Base-by-base conservation (phyloP, 139 green algal species). In the Pleodorina starrii region DNA sequence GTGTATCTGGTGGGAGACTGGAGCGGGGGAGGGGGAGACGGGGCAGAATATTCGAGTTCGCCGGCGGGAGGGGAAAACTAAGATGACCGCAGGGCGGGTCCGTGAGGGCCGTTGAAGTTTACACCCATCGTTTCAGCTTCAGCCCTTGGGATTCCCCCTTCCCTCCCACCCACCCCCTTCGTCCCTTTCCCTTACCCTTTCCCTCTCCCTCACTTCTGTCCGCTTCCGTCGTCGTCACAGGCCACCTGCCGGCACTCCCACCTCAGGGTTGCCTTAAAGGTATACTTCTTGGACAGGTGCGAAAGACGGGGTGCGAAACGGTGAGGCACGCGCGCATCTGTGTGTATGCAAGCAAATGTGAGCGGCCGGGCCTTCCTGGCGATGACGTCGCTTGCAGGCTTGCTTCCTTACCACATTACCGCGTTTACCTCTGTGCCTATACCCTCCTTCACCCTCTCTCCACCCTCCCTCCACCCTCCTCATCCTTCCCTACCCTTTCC, bases 251-350 rank as follows among this genome's bases (percentile, higher is more conserved):
- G 36, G 27, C 29, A 35, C 72, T 90, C 85, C 0, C 54, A 57
- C 25, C 7, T 51, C 12, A 16, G 42, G 5, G 57, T 90, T 17
- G 85, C 73, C 38, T 42, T 90, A 7, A 90, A 90, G 72, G 50
- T 90, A 16, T 90, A 90, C 73, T 73, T 78, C 40, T 27, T 89
- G 54, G 3, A 21, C 54, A 66, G 54, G 54, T 66, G 5, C 54
- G 54, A 32, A 66, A 5, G 54, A 17, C 14, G 14, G 50, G 50
- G 14, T 25, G 50, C 50, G 14, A 14, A 25, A 14, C 50, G 14
- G 17, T 60, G n/a, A n/a, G n/a, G n/a, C n/a, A 60, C 17, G 17
- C 17, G 17, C 50, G 17, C 17, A 60, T 60, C 14, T 60, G 17
- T 60, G 17, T 60, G 17, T 60, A 60, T 60, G 17, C 17, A 60